phyloP scores from a whole-genome alignment of 129 eudicot species.

The Gnaphalium uliginosum region DNA sequence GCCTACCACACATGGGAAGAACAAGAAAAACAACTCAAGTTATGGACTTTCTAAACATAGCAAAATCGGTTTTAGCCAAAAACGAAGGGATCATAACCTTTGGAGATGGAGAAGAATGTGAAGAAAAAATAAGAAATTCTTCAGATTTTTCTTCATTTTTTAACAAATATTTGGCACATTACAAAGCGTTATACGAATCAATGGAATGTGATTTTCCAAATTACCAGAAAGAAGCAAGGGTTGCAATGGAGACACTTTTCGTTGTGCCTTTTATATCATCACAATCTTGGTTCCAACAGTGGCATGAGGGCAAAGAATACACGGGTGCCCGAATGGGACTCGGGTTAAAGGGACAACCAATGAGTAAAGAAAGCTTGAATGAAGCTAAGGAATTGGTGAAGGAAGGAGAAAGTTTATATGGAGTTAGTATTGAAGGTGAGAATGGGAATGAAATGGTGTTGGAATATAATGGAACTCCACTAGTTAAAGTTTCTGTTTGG shows the following conservation, averaged over 20 bases:
- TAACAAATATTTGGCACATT: slow-evolving; percentile 37
- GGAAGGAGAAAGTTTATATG: slow-evolving; percentile 48
- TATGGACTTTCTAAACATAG: slow-evolving; percentile 39
- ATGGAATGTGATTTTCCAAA: slow-evolving; percentile 50
- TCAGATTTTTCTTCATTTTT: slow-evolving; percentile 41
- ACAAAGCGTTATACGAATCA: slow-evolving; percentile 57
- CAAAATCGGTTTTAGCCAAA: slow-evolving; percentile 36
- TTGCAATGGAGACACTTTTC: slow-evolving; percentile 57
- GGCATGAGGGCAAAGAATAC: slow-evolving; percentile 42
- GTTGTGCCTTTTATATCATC: slow-evolving; percentile 51
- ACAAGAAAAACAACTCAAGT: slow-evolving; percentile 35
- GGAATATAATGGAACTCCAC: slow-evolving; percentile 56
- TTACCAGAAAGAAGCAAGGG: slow-evolving; percentile 59
- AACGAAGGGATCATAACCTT: slow-evolving; percentile 48
- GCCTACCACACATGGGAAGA: slow-evolving; percentile 65
- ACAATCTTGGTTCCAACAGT: slow-evolving; percentile 47
- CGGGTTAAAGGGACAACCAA: slow-evolving; percentile 38
- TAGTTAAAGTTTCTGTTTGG: slow-evolving; percentile 68
- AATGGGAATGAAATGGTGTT: slow-evolving; percentile 56
- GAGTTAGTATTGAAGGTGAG: slow-evolving; percentile 44
- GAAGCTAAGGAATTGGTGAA: slow-evolving; percentile 63
- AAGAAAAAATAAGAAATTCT: slow-evolving; percentile 16
- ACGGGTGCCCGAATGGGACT: background rate
- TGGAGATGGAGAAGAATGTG: slow-evolving; percentile 53
- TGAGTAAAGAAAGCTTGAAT: slow-evolving; percentile 38